Percentiles rank a stretch among this genome's conserved stretches.
phyloP scores from a whole-genome alignment of 768 basidiomycete genomes.

The Russula earlei region DNA sequence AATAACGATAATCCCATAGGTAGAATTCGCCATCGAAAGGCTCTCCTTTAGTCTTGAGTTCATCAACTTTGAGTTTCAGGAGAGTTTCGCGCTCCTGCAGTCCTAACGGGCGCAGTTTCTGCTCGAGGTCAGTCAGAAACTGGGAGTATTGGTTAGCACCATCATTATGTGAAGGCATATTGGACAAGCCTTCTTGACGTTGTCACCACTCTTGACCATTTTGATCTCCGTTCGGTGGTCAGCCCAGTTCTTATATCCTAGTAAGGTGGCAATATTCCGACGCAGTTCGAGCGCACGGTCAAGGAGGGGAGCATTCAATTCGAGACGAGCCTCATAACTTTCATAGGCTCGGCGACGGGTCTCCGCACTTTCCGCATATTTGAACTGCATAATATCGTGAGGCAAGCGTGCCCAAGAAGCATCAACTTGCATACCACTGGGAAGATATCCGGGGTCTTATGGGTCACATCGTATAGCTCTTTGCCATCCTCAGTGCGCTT shows the following conservation, averaged over 20 bases:
- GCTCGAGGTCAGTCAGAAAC: conserved; percentile 73
- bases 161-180: neutral
- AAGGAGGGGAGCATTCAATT: conserved; percentile 61
- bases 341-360: conserved; percentile 60
- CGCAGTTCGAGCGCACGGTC: conserved; percentile 61
- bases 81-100: conserved; percentile 56
- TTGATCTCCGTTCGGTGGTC: conserved; percentile 79
- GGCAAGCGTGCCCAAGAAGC: neutral
- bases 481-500: conserved; percentile 51
- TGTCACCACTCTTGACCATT: conserved; percentile 69
- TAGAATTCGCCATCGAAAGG: conserved; percentile 68
- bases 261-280: conserved; percentile 52
- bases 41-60: conserved; percentile 48
- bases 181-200: conserved; percentile 44
- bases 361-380: conserved; percentile 62
- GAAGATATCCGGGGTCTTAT: conserved; percentile 76
- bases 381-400: conserved; percentile 43
- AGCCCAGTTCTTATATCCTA: conserved; percentile 74
- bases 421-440: conserved; percentile 46
- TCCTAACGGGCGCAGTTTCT: conserved; percentile 65
- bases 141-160: conserved; percentile 21
- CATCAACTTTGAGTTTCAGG: conserved; percentile 65
- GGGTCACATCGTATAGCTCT: conserved; percentile 64
- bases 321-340: conserved; percentile 58
- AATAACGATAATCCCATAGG: conserved; percentile 80